Conservation (phyloP, 2,329 filamentous ascomycete species). For the Pseudogymnoascus sp. region DNA sequence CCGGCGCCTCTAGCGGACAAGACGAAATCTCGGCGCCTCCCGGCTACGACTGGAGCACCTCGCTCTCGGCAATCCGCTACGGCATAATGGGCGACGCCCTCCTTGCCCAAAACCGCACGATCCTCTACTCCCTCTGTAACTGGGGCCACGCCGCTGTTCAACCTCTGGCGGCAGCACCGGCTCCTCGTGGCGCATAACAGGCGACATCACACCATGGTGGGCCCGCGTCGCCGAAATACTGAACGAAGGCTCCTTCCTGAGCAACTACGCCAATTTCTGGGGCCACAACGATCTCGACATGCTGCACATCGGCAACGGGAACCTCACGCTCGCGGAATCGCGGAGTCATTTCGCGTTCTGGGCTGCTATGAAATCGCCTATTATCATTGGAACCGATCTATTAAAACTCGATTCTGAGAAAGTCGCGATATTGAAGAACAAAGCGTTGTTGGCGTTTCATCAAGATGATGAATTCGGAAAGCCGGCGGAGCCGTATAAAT, state of each 20-base stretch:
- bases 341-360: conserved; percentile 24
- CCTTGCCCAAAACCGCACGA: conserved; percentile 31
- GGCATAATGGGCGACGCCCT: conserved; percentile 31
- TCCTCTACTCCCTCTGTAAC: conserved; percentile 36
- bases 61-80: conserved; percentile 23
- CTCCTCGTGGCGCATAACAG: conserved; percentile 34
- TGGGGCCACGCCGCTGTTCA: conserved; percentile 45
- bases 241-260: conserved; percentile 43
- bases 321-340: conserved; percentile 36
- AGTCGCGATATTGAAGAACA: conserved; percentile 23
- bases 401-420: conserved; percentile 24
- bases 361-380: conserved; percentile 22
- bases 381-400: conserved; percentile 24
- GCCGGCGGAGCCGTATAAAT: conserved; percentile 36
- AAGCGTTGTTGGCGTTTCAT: conserved; percentile 20
- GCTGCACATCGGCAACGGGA: conserved; percentile 22
- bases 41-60: conserved; percentile 44
- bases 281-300: conserved; percentile 39
- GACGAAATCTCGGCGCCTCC: conserved; percentile 30
- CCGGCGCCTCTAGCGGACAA: conserved; percentile 23
- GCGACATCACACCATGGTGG: conserved; percentile 34
- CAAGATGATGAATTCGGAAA: conserved; percentile 33
- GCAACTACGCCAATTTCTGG: conserved; percentile 41
- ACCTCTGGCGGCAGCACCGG: conserved; percentile 31
- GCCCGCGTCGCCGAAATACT: conserved; percentile 34